Evolutionary conservation across 2,329 filamentous ascomycete species (phyloP).

Genomic region (Colletotrichum scovillei): DNA sequence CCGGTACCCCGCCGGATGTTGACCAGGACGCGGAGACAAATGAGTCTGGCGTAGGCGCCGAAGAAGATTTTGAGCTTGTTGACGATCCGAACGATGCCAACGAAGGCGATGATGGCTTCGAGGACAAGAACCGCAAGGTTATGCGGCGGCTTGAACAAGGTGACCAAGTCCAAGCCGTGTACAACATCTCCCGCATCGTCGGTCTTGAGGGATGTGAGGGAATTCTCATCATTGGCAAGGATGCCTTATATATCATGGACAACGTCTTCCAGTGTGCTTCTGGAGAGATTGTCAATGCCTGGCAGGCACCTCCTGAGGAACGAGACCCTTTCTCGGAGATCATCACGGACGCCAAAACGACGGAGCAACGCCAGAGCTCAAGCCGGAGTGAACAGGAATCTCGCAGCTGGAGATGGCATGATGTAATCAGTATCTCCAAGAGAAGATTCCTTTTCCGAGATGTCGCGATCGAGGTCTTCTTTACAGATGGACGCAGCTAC

Average conservation of each 20-base stretch:
- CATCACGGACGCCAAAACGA: conserved; percentile 77
- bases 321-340: conserved; percentile 96
- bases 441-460: conserved; percentile 94
- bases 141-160: conserved; percentile 93
- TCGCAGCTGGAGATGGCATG: conserved; percentile 92
- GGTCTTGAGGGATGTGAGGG: conserved; percentile 95
- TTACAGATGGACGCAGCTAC: conserved; percentile 96
- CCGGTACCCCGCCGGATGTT: conserved; percentile 37
- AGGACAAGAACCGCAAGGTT: conserved; percentile 98
- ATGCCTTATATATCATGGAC: conserved; percentile 93
- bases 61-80: conserved; percentile 96
- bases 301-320: conserved; percentile 92
- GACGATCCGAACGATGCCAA: conserved; percentile 90
- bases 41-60: conserved; percentile 58
- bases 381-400: conserved; percentile 79
- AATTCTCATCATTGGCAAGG: conserved; percentile 91
- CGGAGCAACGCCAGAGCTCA: conserved; percentile 70
- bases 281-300: conserved; percentile 96
- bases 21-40: conserved; percentile 42
- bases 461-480: conserved; percentile 97
- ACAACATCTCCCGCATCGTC: conserved; percentile 94
- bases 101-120: conserved; percentile 80
- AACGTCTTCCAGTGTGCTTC: conserved; percentile 96
- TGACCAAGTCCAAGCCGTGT: conserved; percentile 92
- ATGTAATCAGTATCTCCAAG: conserved; percentile 96